Evolutionary conservation across 2,329 filamentous ascomycete genomes (phyloP), one percentile per base, ranked within the genome.

Genomic region (Alternaria brassicae): DNA sequence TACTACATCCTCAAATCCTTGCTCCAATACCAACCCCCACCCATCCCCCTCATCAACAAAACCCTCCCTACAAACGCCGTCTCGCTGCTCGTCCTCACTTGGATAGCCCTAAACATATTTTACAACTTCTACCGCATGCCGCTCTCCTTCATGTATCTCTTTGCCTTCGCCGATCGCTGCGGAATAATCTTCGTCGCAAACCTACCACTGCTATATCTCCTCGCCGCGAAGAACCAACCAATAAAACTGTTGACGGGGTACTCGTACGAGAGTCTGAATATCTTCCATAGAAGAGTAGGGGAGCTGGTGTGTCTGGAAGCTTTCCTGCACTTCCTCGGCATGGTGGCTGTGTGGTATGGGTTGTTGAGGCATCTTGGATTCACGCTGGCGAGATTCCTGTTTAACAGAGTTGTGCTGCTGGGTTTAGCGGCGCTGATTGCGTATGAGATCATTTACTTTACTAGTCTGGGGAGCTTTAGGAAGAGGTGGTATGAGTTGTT

Each of bases 211-310:
- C 79, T 90, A 3, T 90, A 90, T 71, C 78, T 90, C 4, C 79
- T 90, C 3, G 83, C 85, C 2, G 88, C 88, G 30, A 91, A 90
- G 72, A 90, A 87, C 59, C 87, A 89, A 62, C 88, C 88, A 0
- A 70, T 90, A 32, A 84, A 85, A 58, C 66, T 81, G 2, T 77
- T 90, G 17, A 89, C 87, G 0, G 87, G 88, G 4, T 83, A 84
- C 62, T 89, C 87, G 0, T 90, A 90, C 68, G 88, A 90, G 73
- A 83, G 85, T 5, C 78, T 90, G 40, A 89, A 90, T 70, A 84
- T 90, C 44, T 83, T 89, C 55, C 88, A 90, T 70, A 84, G 88
- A 34, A 81, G 87, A 4, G 80, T 89, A 1, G 87, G 88, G 23
- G 87, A 89, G 71, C 72, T 85, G 27, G 81, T 89, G 74, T 89